Percentiles rank a stretch among this genome's conserved stretches.
Evolutionary conservation across 352 stramenopile genomes (phyloP).

Genomic region (Globisporangium perplexum): DNA sequence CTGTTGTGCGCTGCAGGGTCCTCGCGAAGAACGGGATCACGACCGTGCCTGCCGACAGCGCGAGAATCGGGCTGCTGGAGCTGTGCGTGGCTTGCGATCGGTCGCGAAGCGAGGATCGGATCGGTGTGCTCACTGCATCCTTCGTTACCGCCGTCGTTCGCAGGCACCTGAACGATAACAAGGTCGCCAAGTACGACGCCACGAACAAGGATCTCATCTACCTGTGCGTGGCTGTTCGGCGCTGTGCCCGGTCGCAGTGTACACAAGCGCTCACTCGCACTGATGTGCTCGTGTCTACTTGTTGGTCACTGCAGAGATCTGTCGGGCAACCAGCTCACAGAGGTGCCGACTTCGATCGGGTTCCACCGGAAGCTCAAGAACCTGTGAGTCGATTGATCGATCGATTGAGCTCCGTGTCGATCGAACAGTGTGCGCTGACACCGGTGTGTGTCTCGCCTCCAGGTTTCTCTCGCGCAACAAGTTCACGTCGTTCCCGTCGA

Average conservation of each 20-base stretch:
- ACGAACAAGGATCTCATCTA: constrained; percentile 4
- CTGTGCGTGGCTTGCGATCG: neutral
- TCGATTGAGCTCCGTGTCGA: neutral
- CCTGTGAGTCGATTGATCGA: neutral
- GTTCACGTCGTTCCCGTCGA: constrained; percentile 2
- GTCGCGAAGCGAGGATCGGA: neutral
- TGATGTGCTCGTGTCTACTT: neutral
- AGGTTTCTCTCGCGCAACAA: constrained; percentile 3
- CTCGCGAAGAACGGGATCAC: constrained; percentile 1
- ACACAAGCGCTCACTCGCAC: neutral
- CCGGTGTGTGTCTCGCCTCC: neutral
- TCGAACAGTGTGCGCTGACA: no score
- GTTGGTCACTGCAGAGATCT: neutral
- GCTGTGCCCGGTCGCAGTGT: neutral
- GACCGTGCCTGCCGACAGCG: neutral
- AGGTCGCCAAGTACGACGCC: constrained; percentile 4
- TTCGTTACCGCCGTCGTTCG: neutral
- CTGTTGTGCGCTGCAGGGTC: neutral
- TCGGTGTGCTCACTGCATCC: neutral
- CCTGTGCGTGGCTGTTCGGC: neutral
- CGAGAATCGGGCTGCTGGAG: neutral
- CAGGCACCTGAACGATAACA: constrained; percentile 5
- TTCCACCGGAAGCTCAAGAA: constrained; percentile 8
- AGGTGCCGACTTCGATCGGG: neutral
- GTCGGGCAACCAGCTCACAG: neutral